Evolutionary conservation across 495 filamentous ascomycete genomes (phyloP).

Genomic region (Trichoderma gamsii): DNA sequence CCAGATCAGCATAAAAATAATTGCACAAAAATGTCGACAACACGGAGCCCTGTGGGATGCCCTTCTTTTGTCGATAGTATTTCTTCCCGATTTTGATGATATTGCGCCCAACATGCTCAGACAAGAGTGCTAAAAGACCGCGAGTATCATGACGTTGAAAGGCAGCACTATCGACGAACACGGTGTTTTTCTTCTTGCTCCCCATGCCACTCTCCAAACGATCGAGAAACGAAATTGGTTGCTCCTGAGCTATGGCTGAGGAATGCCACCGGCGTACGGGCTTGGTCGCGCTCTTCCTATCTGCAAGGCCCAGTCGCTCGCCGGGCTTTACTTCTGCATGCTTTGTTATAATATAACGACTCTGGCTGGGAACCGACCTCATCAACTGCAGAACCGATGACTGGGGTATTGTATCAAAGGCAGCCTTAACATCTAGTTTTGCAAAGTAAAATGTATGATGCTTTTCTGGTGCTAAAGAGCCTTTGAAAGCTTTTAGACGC

Average conservation of each 20-base stretch:
- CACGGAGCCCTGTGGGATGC: slow-evolving; percentile 90
- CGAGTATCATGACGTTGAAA: slow-evolving; percentile 47
- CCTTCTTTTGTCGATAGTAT: slow-evolving; percentile 78
- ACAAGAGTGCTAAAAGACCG: slow-evolving; percentile 61
- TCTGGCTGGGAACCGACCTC: slow-evolving; percentile 53
- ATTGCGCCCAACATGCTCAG: slow-evolving; percentile 74
- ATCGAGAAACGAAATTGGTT: slow-evolving; percentile 49
- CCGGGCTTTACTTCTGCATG: slow-evolving; percentile 64
- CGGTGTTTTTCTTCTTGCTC: slow-evolving; percentile 52
- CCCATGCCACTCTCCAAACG: slow-evolving; percentile 44
- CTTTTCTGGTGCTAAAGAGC: slow-evolving; percentile 21
- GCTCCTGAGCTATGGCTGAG: slow-evolving; percentile 46
- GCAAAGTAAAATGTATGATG: slow-evolving; percentile 58
- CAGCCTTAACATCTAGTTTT: slow-evolving; percentile 85
- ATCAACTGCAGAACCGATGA: slow-evolving; percentile 61
- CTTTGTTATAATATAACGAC: slow-evolving; percentile 64
- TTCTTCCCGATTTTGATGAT: slow-evolving; percentile 85
- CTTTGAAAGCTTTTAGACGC: slow-evolving; percentile 65
- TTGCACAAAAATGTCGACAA: slow-evolving; percentile 84
- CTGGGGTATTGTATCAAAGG: slow-evolving; percentile 95
- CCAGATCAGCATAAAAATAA: slow-evolving; percentile 87
- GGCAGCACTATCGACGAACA: slow-evolving; percentile 64
- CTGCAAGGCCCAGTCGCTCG: slow-evolving; percentile 20
- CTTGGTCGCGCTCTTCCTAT: slow-evolving; percentile 30
- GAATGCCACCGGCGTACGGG: slow-evolving; percentile 60